Base-by-base conservation (phyloP, 441 rosid species). In the Erodium moschatum region DNA sequence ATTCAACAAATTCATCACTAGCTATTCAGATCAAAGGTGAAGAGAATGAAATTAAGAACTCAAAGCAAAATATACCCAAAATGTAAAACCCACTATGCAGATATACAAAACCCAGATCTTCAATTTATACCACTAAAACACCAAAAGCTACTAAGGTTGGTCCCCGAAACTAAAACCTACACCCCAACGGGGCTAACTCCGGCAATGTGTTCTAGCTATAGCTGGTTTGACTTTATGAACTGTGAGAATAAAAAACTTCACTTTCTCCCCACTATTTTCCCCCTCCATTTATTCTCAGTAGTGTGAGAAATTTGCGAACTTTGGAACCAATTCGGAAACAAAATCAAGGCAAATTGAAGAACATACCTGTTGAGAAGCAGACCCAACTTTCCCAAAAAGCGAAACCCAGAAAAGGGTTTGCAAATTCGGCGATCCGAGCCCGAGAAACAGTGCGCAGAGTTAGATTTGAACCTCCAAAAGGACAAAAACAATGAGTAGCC, bases 361-460 rank as follows among this genome's bases (percentile, higher is more conserved):
- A 42, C 74, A 54, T 77, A 81, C 81, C 85, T 65, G 70, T 74
- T 73, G 72, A 72, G 77, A 71, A 70, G 66, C 63, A 76, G 58
- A 71, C 64, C 64, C 33, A 67, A 58, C 33, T 73, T 80, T 52
- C 73, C 67, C 40, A 27, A 58, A 75, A 72, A 63, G 75, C 73
- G 67, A 56, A 71, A 44, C 68, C 69, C 70, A 40, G 71, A 16
- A 77, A 72, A 73, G 64, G 72, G 72, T 48, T 69, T 66, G 73
- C 70, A 54, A 74, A 72, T 19, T 68, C 74, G 48, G 76, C 68
- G 89, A 86, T 85, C 86, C 80, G 77, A 79, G 74, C 73, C 79
- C 71, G 38, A 67, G 69, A 52, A 46, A 60, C 52, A 77, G 18
- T 38, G 69, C 64, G 65, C 46, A 46, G 68, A 21, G 68, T 72